A percentile compares a stretch with the other conserved stretches of the same genome.
Evolutionary conservation across 352 stramenopile genomes (phyloP).

Genomic region (Phytophthora aleatoria): DNA sequence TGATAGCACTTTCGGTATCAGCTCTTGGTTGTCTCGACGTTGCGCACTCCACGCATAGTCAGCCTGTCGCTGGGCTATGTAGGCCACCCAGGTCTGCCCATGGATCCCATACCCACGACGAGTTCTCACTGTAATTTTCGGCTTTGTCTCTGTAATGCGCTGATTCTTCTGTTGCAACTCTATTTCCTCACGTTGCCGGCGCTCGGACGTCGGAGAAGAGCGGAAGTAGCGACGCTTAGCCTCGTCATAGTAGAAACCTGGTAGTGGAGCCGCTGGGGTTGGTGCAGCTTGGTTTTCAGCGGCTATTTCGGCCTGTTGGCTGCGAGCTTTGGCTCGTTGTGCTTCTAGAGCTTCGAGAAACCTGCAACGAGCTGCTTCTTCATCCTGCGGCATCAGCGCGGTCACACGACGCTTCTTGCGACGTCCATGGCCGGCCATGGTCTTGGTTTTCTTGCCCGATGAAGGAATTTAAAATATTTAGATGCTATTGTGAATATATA

Average conservation of each 20-base stretch:
- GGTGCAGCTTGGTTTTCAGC: slow-evolving; percentile 1
- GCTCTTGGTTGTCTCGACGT: slow-evolving; percentile 24
- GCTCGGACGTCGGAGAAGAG: slow-evolving; percentile 21
- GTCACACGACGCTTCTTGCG: slow-evolving; percentile 39
- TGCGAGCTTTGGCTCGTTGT: slow-evolving; percentile 51
- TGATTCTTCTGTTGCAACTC: slow-evolving; percentile 27
- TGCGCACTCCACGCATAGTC: slow-evolving; percentile 38
- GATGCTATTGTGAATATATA: no score
- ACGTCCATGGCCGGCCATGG: slow-evolving; percentile 12
- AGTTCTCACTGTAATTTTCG: slow-evolving; percentile 10
- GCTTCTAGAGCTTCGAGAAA: slow-evolving; percentile 71
- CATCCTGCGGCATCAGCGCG: slow-evolving; percentile 13
- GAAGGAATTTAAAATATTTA: no score
- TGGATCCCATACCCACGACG: slow-evolving; percentile 11
- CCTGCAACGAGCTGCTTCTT: slow-evolving; percentile 32
- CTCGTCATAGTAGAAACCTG: slow-evolving; percentile 71
- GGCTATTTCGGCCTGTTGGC: slow-evolving; percentile 8
- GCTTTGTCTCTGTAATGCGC: background rate
- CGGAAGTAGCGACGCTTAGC: slow-evolving; percentile 57
- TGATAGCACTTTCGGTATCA: slow-evolving; percentile 39
- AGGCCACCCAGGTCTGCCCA: slow-evolving; percentile 33
- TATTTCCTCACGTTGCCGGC: slow-evolving; percentile 24
- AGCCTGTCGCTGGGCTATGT: slow-evolving; percentile 41
- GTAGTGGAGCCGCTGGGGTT: slow-evolving; percentile 27
- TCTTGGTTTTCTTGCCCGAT: no score